Percentiles rank a stretch among this genome's conserved stretches.
Evolutionary conservation across 257 asterid genomes (phyloP).

Genomic region (Rhazya stricta): DNA sequence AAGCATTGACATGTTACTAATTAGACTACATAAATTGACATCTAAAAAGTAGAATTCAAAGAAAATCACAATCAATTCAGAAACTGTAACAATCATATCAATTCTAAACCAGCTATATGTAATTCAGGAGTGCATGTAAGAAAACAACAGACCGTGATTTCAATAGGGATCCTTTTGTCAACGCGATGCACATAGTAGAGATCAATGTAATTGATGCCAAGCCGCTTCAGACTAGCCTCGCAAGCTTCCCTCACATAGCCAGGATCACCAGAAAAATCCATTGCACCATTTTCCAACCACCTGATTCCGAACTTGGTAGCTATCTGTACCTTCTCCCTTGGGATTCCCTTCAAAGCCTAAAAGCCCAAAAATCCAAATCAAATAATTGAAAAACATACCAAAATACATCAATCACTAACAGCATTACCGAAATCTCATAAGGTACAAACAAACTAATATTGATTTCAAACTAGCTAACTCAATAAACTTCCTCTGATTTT

Average conservation of each 20-base stretch:
- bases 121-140: too few relatives aligned
- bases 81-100: too few relatives aligned
- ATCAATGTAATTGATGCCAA: conserved; percentile 22
- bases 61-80: too few relatives aligned
- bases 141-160: conserved; percentile 13
- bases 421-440: background rate
- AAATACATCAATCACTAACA: too few relatives aligned
- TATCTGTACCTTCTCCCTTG: conserved; percentile 20
- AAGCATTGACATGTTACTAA: too few relatives aligned
- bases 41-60: too few relatives aligned
- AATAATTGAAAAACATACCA: too few relatives aligned
- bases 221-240: conserved; percentile 27
- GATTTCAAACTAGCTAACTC: too few relatives aligned
- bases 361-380: background rate
- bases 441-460: too few relatives aligned
- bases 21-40: too few relatives aligned
- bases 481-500: too few relatives aligned
- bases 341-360: conserved; percentile 24
- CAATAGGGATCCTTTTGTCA: conserved; percentile 22
- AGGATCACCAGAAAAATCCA: conserved; percentile 17
- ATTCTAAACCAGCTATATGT: too few relatives aligned
- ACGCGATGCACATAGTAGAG: conserved; percentile 26
- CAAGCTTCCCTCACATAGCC: conserved; percentile 19
- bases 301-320: conserved; percentile 21
- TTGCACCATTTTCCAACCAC: background rate